These are phyloP conservation scores for Fusarium incarnatum DNA, from an alignment of 2,329 filamentous ascomycete species.

Conservation along the genomic window DNA sequence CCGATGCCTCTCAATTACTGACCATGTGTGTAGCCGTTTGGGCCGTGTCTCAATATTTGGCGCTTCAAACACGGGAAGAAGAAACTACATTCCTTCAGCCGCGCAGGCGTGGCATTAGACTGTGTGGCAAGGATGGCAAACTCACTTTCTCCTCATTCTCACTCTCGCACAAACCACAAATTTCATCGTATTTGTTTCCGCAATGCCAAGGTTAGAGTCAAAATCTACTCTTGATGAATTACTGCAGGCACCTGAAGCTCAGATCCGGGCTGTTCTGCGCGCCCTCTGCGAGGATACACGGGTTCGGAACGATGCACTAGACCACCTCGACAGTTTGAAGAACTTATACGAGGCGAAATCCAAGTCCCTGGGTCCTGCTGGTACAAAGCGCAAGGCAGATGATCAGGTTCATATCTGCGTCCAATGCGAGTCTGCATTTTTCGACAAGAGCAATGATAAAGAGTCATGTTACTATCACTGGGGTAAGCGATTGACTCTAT, in stretches of 20 bases:
- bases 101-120: background rate
- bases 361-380: too few relatives aligned
- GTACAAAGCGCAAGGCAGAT: background rate
- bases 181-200: background rate
- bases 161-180: background rate
- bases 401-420: slow-evolving; percentile 20
- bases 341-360: too few relatives aligned
- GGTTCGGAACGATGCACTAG: background rate
- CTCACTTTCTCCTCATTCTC: background rate
- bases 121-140: background rate
- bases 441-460: background rate
- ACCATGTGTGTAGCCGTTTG: background rate
- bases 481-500: slow-evolving; percentile 3
- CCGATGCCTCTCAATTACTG: background rate
- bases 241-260: slow-evolving; percentile 7
- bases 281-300: slow-evolving; percentile 19
- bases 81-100: background rate
- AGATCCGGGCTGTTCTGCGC: slow-evolving; percentile 26
- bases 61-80: background rate
- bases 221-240: background rate
- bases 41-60: slow-evolving; percentile 18
- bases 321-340: background rate
- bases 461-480: slow-evolving; percentile 30
- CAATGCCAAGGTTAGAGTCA: too few relatives aligned
- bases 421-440: slow-evolving; percentile 18